These are phyloP conservation scores for Senecio squalidus DNA, from an alignment of 140 eudicot genomes.

Conservation along the genomic window DNA sequence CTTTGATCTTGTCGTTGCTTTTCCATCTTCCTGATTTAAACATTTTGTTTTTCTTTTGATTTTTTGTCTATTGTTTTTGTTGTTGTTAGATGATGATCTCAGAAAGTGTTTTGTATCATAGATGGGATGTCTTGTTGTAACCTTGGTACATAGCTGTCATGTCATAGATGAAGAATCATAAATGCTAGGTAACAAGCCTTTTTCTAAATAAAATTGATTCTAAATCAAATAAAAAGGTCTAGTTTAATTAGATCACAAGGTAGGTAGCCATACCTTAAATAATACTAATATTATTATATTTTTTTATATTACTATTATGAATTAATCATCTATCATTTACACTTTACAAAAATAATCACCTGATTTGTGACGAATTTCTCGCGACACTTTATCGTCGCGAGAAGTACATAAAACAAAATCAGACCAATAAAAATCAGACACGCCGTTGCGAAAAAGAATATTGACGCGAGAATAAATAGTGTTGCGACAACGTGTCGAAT, in stretches of 20 bases:
- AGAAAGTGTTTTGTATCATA: slow-evolving; percentile 2
- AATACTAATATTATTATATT: slow-evolving; percentile 11
- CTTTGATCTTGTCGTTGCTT: slow-evolving; percentile 77
- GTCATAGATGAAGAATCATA: slow-evolving; percentile 27
- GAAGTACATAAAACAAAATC: no score
- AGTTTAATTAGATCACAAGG: slow-evolving; percentile 37
- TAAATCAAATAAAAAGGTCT: not conserved
- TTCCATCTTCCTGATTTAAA: slow-evolving; percentile 69
- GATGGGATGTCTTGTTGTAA: slow-evolving; percentile 19
- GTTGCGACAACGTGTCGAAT: no score
- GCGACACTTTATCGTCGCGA: no score
- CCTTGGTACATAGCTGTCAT: slow-evolving; percentile 31
- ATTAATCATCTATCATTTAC: no score
- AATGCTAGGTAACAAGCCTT: slow-evolving; percentile 39
- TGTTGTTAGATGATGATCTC: slow-evolving; percentile 21
- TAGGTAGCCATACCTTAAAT: slow-evolving; percentile 30
- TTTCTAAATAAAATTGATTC: slow-evolving; percentile 22
- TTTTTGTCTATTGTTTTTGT: not conserved
- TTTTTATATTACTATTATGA: no score
- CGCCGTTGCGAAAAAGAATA: no score
- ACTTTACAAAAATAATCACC: no score
- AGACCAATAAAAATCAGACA: no score
- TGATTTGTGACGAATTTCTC: no score
- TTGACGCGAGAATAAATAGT: no score
- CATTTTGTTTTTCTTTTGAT: slow-evolving; percentile 36